Base-by-base conservation (phyloP, 2,329 filamentous ascomycete species). In the Alternaria solani region DNA sequence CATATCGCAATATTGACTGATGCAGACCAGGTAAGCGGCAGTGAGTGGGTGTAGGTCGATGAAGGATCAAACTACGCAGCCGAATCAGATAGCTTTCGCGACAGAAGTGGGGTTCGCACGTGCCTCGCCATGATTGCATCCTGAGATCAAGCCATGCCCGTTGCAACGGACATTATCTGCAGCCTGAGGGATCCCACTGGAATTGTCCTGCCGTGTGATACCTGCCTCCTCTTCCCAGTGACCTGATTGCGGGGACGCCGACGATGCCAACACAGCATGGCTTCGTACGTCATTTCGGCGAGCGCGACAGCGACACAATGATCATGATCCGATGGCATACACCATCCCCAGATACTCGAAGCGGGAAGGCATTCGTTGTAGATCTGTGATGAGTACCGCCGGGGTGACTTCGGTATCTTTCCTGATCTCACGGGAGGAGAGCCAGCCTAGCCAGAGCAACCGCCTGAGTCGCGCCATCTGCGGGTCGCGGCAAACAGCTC, bases 401-500 rank as follows among this genome's bases (percentile, higher is more conserved):
- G 56, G 53, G 39, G 7, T 41, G 20, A 56, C 52, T 56, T 51
- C 51, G 52, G 57, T 42, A 20, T 32, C 28, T 34, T 44, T 34
- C 36, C 20, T 51, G 32, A 32, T 46, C 23, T 30, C n/a, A 51
- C 20, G 23, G 26, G 20, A 26, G 20, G 25, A 44, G 23, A 12
- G 25, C 20, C 44, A 51, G 57, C 56, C 57, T 53, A 51, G 52
- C 55, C 52, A 43, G 20, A 32, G 28, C 42, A 56, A 53, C 43
- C 41, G 51, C 36, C 55, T 64, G 58, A 54, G 54, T 58, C 49
- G 55, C 51, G 34, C 42, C 49, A 58, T 54, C 46, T 44, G 57
- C 58, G 61, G 61, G 55, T 49, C 46, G 63, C 61, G 54, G 57
- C 58, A 59, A 54, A 48, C 43, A 36, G 49, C 59, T 54, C 55